Evolutionary conservation across 2,329 filamentous ascomycete species (phyloP), one percentile per base, ranked within the genome.

Genomic region (Epichloe brachyelytri): DNA sequence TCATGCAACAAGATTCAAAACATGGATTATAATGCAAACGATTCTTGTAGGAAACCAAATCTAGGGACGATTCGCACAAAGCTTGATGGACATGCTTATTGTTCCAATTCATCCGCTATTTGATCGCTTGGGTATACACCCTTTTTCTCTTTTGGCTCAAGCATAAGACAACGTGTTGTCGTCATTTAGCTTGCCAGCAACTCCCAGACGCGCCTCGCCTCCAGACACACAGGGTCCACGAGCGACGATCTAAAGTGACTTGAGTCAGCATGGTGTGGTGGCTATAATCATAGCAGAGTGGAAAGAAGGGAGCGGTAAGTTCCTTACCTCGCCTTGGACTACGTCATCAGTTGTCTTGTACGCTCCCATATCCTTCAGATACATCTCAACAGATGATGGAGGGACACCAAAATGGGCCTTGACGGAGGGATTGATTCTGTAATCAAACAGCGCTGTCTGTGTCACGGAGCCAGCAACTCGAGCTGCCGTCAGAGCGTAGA

Each of bases 391-490:
- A 58, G 82, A 85, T 56, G 85, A 87, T 40, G 93, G 63, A 2
- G 91, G 90, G 10, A 85, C 75, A 3, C 93, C 93, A 62, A 97
- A 95, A 65, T 95, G 89, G 56, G 63, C 59, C 48, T 59, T 56
- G 48, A 56, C 58, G 43, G 66, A 63, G 40, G 65, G 66, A 38
- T 67, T 70, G 55, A 76, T 74, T 57, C 91, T 75, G 66, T 97
- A 97, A 64, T 97, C 91, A 62, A 87, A 94, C 39, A 90, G 76
- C 54, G 87, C 83, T 7, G 87, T 95, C 69, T 97, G 91, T 1
- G 85, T 74, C n/a, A 95, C 79, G 1, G 90, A 85, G 38, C 93
- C 93, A 2, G 90, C 91, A n/a, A 97, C 86, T 54, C 80, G 79
- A 22, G 88, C 74, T 1, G 86, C 82, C 17, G 88, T 86, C 50